phyloP scores from a whole-genome alignment of 495 filamentous ascomycete genomes.

The Lasiosphaeriaceae sp. region DNA sequence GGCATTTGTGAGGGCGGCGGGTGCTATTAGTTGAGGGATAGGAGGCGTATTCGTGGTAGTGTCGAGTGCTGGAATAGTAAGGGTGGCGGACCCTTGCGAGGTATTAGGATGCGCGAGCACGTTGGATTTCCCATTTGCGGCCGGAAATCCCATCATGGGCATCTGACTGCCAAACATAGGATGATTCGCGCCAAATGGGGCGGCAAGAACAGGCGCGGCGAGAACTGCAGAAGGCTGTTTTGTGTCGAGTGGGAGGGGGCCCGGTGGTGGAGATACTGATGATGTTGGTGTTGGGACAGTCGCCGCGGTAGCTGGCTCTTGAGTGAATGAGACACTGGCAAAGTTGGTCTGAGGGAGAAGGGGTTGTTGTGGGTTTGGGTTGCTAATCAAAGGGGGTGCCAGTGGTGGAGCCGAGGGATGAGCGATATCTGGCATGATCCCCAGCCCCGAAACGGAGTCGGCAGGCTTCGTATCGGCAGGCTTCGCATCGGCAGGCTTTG shows the following conservation, averaged over 20 bases:
- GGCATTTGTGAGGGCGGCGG: slow-evolving; percentile 1
- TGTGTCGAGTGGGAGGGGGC: slow-evolving; percentile 23
- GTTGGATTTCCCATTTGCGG: slow-evolving; percentile 25
- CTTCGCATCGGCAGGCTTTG: too few species aligned
- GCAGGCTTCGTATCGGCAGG: slow-evolving; percentile 3
- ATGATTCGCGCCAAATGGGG: slow-evolving; percentile 19
- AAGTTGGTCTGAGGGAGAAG: too few species aligned
- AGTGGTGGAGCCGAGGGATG: slow-evolving; percentile 3
- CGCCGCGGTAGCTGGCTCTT: too few species aligned
- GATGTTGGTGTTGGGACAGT: slow-evolving; percentile 13
- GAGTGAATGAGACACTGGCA: too few species aligned
- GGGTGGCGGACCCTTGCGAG: slow-evolving; percentile 34
- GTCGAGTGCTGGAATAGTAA: slow-evolving; percentile 25
- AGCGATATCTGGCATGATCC: slow-evolving; percentile 19
- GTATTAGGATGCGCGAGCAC: slow-evolving; percentile 45
- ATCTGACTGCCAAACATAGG: slow-evolving; percentile 21
- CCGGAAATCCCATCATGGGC: slow-evolving; percentile 19
- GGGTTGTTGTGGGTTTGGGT: too few species aligned
- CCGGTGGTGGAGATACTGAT: slow-evolving; percentile 13
- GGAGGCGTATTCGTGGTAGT: slow-evolving; percentile 5
- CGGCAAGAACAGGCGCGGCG: slow-evolving; percentile 38
- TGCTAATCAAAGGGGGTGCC: slow-evolving; percentile 4
- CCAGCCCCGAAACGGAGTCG: slow-evolving; percentile 3
- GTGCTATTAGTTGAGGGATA: slow-evolving; percentile 3
- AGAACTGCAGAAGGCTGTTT: slow-evolving; percentile 37